Evolutionary conservation across 2,329 filamentous ascomycete species (phyloP), one percentile per base, ranked within the genome.

Genomic region (Aureobasidium vineae): DNA sequence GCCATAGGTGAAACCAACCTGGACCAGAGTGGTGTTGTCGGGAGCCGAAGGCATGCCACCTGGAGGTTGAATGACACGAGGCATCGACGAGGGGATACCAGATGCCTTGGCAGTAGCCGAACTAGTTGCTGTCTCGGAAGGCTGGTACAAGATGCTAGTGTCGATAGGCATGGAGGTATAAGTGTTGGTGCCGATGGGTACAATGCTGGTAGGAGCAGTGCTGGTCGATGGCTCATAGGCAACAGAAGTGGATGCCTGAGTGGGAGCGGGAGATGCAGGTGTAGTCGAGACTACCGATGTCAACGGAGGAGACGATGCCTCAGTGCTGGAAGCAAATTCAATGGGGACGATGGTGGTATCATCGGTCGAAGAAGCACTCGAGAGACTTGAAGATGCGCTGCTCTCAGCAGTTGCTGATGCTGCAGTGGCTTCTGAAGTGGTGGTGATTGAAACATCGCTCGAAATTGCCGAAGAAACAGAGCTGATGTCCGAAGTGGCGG

Each of bases 1-100:
- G 1, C 86, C 85, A 73, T 87, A 89, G 63, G 86, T 81, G 83
- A 98, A 97, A 40, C 90, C 95, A 69, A 98, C 84, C 75, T 97
- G 92, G 71, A 97, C 88, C 71, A 90, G 78, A 4, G 86, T 87
- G 0, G 85, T 87, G 71, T 90, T 90, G 3, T 82, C 78, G 0
- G 91, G 90, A 21, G 82, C 76, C 5, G 79, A 68, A 23, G 82
- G 80, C 57, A 84, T 82, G 36, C 85, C 84, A 66, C 84, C 82
- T 47, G 86, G 85, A 10, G 92, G 91, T 33, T 88, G 85, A 70
- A 97, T 93, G 50, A 90, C 85, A 72, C 86, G 86, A 23, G 92
- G 92, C 67, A 96, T 82, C 41, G 82, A 81, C 0, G 86, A 85
- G 0, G 90, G 88, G 64, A 92, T 80, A 26, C 83, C 82, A 21